Evolutionary conservation across 768 basidiomycete genomes (phyloP).

Genomic region (Calocybe gangraenosa): DNA sequence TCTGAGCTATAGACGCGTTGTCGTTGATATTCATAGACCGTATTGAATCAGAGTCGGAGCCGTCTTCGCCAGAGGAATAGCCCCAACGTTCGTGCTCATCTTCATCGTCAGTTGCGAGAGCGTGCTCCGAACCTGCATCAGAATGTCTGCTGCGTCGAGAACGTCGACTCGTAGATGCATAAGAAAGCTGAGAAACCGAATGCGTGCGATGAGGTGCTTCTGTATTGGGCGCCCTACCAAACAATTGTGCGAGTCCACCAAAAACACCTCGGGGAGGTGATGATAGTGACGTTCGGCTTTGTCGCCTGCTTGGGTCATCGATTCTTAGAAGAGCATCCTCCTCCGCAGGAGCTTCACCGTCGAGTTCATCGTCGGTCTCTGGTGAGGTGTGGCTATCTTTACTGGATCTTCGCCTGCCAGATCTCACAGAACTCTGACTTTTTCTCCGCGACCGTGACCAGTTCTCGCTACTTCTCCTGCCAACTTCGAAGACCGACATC

Average conservation of each 20-base stretch:
- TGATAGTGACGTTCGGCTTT: slow-evolving; percentile 30
- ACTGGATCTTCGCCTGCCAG: slow-evolving; percentile 39
- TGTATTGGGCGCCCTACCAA: slow-evolving; percentile 43
- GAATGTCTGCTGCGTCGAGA: slow-evolving; percentile 54
- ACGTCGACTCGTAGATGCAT: slow-evolving; percentile 42
- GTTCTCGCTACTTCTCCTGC: slow-evolving; percentile 54
- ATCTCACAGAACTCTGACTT: slow-evolving; percentile 43
- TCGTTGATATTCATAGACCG: slow-evolving; percentile 31
- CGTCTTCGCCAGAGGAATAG: slow-evolving; percentile 84
- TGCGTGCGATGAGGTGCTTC: slow-evolving; percentile 31
- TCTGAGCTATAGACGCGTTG: slow-evolving; percentile 45
- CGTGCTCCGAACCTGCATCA: slow-evolving; percentile 57
- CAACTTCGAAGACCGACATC: slow-evolving; percentile 62
- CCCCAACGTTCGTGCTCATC: slow-evolving; percentile 78
- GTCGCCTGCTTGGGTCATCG: slow-evolving; percentile 21
- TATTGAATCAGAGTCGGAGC: slow-evolving; percentile 39
- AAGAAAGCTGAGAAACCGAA: slow-evolving; percentile 58
- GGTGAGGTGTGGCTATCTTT: slow-evolving; percentile 40
- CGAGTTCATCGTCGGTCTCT: slow-evolving; percentile 30
- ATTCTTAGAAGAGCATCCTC: slow-evolving; percentile 28
- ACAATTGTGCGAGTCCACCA: slow-evolving; percentile 65
- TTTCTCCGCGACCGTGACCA: slow-evolving; percentile 46
- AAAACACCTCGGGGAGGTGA: slow-evolving; percentile 45
- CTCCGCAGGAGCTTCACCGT: slow-evolving; percentile 25
- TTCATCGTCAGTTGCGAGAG: slow-evolving; percentile 49